Percentiles rank a stretch among this genome's conserved stretches.
These are phyloP conservation scores for Amaranthus cruentus DNA, from an alignment of 148 eudicot genomes.

Conservation along the genomic window DNA sequence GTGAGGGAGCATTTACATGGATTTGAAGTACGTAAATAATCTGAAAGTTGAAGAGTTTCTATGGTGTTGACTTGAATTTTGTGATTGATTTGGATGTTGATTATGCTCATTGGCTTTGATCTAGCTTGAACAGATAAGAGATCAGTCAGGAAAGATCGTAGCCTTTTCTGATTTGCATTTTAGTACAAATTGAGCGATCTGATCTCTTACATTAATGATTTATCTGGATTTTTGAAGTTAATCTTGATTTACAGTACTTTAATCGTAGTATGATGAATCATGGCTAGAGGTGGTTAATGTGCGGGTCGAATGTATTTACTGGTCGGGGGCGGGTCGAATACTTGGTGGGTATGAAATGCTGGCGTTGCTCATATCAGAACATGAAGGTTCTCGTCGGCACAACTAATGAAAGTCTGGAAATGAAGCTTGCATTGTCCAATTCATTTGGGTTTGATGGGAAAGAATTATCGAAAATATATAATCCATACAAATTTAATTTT, in stretches of 20 bases:
- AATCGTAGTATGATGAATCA: neutral
- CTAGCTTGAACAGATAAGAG: neutral
- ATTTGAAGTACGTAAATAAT: neutral
- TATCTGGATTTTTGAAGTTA: slow-evolving; percentile 1
- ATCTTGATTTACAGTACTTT: neutral
- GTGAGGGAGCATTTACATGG: neutral
- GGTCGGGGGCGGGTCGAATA: too few species aligned
- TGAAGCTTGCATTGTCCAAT: too few species aligned
- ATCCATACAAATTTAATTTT: too few species aligned
- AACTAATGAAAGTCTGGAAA: too few species aligned
- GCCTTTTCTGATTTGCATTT: neutral
- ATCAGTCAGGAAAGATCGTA: too few species aligned
- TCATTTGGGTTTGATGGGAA: too few species aligned
- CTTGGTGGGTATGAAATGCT: too few species aligned
- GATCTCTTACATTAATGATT: neutral
- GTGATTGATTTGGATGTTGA: neutral
- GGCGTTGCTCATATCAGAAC: too few species aligned
- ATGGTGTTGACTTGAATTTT: neutral
- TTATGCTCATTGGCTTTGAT: neutral
- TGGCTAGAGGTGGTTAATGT: neutral
- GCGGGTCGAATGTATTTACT: too few species aligned
- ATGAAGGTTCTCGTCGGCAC: too few species aligned
- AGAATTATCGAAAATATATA: too few species aligned
- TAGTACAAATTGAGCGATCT: neutral
- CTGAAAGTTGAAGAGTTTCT: neutral